phyloP scores from a whole-genome alignment of 2,329 filamentous ascomycete genomes.

The Trichoderma afroharzianum region DNA sequence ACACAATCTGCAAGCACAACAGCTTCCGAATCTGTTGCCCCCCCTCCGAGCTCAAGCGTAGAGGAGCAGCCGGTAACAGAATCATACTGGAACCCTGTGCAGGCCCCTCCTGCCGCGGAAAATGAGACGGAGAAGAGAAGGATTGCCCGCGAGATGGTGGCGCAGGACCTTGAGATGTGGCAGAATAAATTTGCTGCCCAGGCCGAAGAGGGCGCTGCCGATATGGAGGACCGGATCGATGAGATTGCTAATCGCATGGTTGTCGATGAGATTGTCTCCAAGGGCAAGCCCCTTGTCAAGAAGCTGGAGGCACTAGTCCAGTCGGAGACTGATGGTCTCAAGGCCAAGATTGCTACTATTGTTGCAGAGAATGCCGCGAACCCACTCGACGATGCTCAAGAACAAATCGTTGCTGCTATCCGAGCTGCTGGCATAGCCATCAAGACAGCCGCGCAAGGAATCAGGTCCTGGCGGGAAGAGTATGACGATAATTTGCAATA shows the following conservation, averaged over 20 bases:
- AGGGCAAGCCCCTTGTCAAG: conserved; percentile 63
- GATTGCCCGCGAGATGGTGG: conserved; percentile 63
- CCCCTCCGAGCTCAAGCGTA: conserved; percentile 27
- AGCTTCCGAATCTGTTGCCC: conserved; percentile 18
- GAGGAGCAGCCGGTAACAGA: conserved; percentile 22
- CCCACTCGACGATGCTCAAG: conserved; percentile 40
- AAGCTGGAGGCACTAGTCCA: conserved; percentile 66
- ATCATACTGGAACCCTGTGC: conserved; percentile 34
- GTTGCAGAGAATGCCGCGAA: conserved; percentile 48
- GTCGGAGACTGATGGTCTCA: conserved; percentile 62
- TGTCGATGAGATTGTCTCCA: conserved; percentile 59
- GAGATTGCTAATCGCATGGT: conserved; percentile 57
- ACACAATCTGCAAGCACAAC: conserved; percentile 33
- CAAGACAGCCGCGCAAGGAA: conserved; percentile 70
- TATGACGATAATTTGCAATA: conserved; percentile 68
- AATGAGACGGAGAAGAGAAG: conserved; percentile 53
- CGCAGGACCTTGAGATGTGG: conserved; percentile 78
- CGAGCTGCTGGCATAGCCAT: conserved; percentile 68
- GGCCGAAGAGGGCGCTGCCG: conserved; percentile 70
- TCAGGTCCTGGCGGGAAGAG: conserved; percentile 71
- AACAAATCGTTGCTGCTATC: conserved; percentile 48
- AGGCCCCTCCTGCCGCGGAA: conserved; percentile 43
- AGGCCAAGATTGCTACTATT: conserved; percentile 62
- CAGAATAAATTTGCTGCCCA: conserved; percentile 83
- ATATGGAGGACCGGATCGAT: conserved; percentile 68